These are phyloP conservation scores for Aphanomyces euteiches DNA, from an alignment of 352 stramenopile genomes.

Conservation along the genomic window DNA sequence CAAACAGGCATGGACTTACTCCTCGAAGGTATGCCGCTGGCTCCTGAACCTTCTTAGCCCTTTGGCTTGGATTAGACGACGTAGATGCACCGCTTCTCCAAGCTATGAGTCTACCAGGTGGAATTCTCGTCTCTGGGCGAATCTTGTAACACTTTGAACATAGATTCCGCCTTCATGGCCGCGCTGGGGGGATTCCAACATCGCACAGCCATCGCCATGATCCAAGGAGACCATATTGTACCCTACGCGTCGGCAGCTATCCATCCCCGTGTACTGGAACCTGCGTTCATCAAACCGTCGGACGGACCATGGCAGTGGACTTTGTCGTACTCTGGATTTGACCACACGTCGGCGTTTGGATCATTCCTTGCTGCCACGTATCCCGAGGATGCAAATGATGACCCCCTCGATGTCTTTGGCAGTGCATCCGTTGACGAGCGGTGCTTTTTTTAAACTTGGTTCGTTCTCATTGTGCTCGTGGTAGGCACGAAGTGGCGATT, in stretches of 20 bases:
- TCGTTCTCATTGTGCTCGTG: slow-evolving; percentile 59
- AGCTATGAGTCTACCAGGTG: slow-evolving; percentile 3
- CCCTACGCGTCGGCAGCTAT: slow-evolving; percentile 70
- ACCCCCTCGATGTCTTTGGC: slow-evolving; percentile 33
- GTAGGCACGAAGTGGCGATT: slow-evolving; percentile 79
- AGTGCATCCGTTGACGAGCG: slow-evolving; percentile 28
- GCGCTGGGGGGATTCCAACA: neutral
- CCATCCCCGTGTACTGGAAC: slow-evolving; percentile 62
- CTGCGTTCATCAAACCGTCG: slow-evolving; percentile 45
- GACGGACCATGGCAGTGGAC: slow-evolving; percentile 68
- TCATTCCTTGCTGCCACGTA: neutral
- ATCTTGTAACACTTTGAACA: too few relatives aligned
- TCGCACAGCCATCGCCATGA: slow-evolving; percentile 49
- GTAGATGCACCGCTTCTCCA: slow-evolving; percentile 3
- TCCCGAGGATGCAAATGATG: slow-evolving; percentile 35
- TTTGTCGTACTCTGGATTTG: slow-evolving; percentile 63
- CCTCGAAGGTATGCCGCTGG: neutral
- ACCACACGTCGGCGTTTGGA: neutral
- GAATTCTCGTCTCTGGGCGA: too few relatives aligned
- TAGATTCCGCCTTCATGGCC: slow-evolving; percentile 11
- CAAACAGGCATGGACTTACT: slow-evolving; percentile 12
- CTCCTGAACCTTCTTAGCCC: neutral
- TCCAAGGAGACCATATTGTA: slow-evolving; percentile 69
- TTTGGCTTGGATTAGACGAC: slow-evolving; percentile 6
- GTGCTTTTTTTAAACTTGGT: slow-evolving; percentile 32